A percentile compares a stretch with the other conserved stretches of the same genome.
Evolutionary conservation across 257 asterid genomes (phyloP).

Genomic region (Paulownia fortunei): DNA sequence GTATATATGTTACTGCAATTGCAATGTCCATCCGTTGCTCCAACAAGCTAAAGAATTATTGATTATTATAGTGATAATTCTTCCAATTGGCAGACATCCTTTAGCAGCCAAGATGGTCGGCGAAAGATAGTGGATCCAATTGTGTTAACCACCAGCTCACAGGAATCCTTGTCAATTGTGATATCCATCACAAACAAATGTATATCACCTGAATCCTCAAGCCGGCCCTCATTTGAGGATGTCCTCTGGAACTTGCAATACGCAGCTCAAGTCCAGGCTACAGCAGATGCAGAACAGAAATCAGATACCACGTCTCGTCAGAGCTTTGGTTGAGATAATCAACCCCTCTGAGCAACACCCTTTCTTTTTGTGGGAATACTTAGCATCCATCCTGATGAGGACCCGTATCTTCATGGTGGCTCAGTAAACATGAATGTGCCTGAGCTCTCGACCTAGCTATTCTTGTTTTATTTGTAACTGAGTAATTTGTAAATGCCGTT

Average conservation of each 20-base stretch:
- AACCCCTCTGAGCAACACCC: too few species aligned
- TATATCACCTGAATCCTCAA: constrained; percentile 78
- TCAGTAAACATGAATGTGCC: too few species aligned
- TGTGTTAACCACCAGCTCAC: constrained; percentile 83
- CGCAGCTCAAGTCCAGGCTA: constrained; percentile 96
- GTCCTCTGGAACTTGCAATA: constrained; percentile 96
- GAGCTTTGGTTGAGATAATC: constrained; percentile 47
- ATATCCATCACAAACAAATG: constrained; percentile 94
- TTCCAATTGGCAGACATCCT: constrained; percentile 67
- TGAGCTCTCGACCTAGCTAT: too few species aligned
- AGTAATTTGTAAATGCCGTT: too few species aligned
- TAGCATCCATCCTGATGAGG: too few species aligned
- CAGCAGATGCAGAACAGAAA: constrained; percentile 83
- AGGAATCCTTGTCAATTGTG: constrained; percentile 81
- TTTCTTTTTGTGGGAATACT: too few species aligned
- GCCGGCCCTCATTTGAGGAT: constrained; percentile 88
- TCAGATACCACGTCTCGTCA: constrained; percentile 67
- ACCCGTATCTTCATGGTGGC: too few species aligned
- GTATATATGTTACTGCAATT: constrained; percentile 46
- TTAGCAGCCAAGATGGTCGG: constrained; percentile 92
- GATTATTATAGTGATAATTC: constrained; percentile 3
- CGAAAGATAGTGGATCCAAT: constrained; percentile 83
- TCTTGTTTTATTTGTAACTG: too few species aligned
- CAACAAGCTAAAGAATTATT: not conserved
- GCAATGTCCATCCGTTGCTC: not conserved